Percentiles rank a stretch among this genome's conserved stretches.
phyloP scores from a whole-genome alignment of 306 rosid species.

The Quercus cerris region DNA sequence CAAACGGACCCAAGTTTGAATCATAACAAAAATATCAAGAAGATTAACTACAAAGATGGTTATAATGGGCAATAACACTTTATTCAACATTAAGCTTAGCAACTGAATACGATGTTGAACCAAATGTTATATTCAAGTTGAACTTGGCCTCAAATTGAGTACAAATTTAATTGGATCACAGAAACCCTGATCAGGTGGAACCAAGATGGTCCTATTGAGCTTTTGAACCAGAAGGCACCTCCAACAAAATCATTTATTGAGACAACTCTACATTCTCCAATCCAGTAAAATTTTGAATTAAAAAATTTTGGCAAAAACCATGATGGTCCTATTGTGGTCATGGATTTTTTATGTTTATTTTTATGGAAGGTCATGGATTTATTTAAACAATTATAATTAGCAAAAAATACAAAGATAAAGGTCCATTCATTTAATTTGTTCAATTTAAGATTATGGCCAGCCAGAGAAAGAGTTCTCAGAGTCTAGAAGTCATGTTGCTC shows the following conservation, averaged over 20 bases:
- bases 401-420: not conserved
- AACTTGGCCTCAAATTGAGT: not conserved
- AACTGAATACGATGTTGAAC: not conserved
- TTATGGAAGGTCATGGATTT: not conserved
- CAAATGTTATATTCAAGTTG: too few species aligned
- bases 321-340: too few species aligned
- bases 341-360: too few species aligned
- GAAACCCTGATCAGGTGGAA: not conserved
- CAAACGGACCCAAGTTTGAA: too few species aligned
- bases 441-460: not conserved
- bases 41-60: not conserved
- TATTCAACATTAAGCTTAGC: not conserved
- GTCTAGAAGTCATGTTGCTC: slow-evolving; percentile 43
- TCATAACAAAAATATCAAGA: not conserved
- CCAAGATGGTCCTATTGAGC: not conserved
- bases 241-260: not conserved
- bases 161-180: not conserved
- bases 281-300: not conserved
- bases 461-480: slow-evolving; percentile 22
- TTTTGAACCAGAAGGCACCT: not conserved
- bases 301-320: too few species aligned
- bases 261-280: not conserved
- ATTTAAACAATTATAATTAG: not conserved
- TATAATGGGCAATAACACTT: not conserved
- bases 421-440: not conserved